Evolutionary conservation across 257 asterid genomes (phyloP), one percentile per base, ranked within the genome.

Genomic region (Prunella vulgaris): DNA sequence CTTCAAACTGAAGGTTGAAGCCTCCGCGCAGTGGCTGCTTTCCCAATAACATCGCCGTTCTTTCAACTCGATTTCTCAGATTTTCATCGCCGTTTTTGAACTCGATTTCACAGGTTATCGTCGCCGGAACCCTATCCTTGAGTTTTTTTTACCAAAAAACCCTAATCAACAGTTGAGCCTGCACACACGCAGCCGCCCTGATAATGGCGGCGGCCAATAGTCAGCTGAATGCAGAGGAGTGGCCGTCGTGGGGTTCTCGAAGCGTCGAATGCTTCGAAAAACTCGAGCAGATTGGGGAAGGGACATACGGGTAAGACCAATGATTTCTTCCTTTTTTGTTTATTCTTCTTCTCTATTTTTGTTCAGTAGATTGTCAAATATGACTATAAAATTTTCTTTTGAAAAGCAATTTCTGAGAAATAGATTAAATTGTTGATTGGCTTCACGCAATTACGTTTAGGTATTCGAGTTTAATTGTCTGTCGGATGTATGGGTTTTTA

Each of bases 261-360:
- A 93, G 96, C 77, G 89, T 93, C 65, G 97, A 93, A 33, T 90
- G 98, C 81, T 93, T 93, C 72, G 96, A 93, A 66, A 90, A 90
- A 59, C 87, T 93, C 69, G 98, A 90, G 83, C 95, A 88, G 83
- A 93, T 93, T 80, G 98, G 97, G 10, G 96, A 93, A 88, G 98
- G 98, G 64, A 93, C 98, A 25, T 93, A 93, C 76, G 98, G 97
- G 98, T 85, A 10, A 82, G 77, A 7, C 68, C 10, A 65, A 68
- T 18, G 10, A 18, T 17, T 5, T 5, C 52, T 9, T 15, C 18
- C 15, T 27, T 44, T 10, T 30, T 18, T 38, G n/a, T n/a, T n/a
- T n/a, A n/a, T 27, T 5, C 53, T 64, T 53, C 52, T 32, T 8
- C 3, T 56, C 38, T 56, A 4, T 8, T 35, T 33, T 22, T 25